Conservation (phyloP, 805 yeast species). For the Barnettozyma siamensis region DNA sequence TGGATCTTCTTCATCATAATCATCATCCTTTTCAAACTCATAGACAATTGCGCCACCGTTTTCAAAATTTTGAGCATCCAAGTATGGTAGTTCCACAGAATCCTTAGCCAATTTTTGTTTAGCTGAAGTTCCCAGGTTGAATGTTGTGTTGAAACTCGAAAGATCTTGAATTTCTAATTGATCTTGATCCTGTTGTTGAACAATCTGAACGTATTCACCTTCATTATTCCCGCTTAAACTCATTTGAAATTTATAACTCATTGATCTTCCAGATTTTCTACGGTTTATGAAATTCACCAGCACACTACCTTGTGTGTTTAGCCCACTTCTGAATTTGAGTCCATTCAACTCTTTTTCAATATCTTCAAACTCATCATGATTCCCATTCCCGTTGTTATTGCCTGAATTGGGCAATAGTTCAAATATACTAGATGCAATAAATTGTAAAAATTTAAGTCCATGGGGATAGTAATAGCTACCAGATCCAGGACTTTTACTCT, state of each 20-base stretch:
- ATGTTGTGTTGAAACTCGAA: conserved; percentile 70
- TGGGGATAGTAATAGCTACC: conserved; percentile 42
- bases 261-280: conserved; percentile 80
- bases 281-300: conserved; percentile 54
- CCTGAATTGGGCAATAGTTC: conserved; percentile 44
- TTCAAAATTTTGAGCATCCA: conserved; percentile 78
- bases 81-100: conserved; percentile 83
- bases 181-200: neutral
- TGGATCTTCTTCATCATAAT: conserved; percentile 97
- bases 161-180: conserved; percentile 35
- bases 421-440: conserved; percentile 70
- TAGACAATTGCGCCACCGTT: conserved; percentile 93
- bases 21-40: conserved; percentile 94
- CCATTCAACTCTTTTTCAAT: conserved; percentile 33
- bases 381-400: neutral
- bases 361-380: conserved; percentile 42
- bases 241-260: conserved; percentile 46
- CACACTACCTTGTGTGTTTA: conserved; percentile 41
- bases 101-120: conserved; percentile 76
- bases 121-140: conserved; percentile 70
- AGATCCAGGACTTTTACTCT: conserved; percentile 15
- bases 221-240: conserved; percentile 29
- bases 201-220: conserved; percentile 13
- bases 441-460: conserved; percentile 46
- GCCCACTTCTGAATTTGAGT: conserved; percentile 45